Evolutionary conservation across 441 rosid genomes (phyloP), one percentile per base, ranked within the genome.

Genomic region (Eruca vesicaria): DNA sequence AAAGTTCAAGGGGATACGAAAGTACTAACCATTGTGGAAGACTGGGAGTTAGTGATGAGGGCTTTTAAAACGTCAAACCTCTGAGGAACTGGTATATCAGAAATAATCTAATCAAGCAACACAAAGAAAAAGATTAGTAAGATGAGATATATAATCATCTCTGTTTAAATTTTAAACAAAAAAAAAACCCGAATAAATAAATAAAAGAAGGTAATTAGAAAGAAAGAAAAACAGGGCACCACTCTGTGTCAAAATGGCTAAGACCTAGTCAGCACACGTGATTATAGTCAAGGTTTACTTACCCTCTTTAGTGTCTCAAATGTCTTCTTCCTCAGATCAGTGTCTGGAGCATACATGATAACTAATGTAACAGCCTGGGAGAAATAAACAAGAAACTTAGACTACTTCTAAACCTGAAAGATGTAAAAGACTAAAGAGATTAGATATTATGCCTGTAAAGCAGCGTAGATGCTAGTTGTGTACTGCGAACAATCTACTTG

Each of bases 1-100:
- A 56, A 57, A 21, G 55, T 58, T 69, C 60, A 63, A 43, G 11
- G 36, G 35, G 33, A 12, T 16, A 71, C 15, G 18, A 59, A 72
- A 31, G 66, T 56, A 70, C 80, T 82, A 86, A 95, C 99, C 99
- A 95, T 90, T 32, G 98, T 85, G 61, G 99, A 78, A 67, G 96
- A 91, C 69, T 82, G 78, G 33, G 83, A 81, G 52, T 84, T 83
- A 45, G 72, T 77, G 71, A 95, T 79, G 80, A 88, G 69, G 59
- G 91, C 89, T 78, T 83, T 82, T 55, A 93, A 69, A 70, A 93
- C 69, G 74, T 91, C 85, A 61, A 74, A 75, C 80, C 87, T 88
- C 80, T 82, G 82, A 74, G 88, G 65, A 76, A 69, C 67, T 73
- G 99, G 97, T 80, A 82, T 76, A 81, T 93, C 95, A 80, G 89